These are phyloP conservation scores for Alloteropsis angusta DNA, from an alignment of 202 grass and related monocot species.

Conservation along the genomic window DNA sequence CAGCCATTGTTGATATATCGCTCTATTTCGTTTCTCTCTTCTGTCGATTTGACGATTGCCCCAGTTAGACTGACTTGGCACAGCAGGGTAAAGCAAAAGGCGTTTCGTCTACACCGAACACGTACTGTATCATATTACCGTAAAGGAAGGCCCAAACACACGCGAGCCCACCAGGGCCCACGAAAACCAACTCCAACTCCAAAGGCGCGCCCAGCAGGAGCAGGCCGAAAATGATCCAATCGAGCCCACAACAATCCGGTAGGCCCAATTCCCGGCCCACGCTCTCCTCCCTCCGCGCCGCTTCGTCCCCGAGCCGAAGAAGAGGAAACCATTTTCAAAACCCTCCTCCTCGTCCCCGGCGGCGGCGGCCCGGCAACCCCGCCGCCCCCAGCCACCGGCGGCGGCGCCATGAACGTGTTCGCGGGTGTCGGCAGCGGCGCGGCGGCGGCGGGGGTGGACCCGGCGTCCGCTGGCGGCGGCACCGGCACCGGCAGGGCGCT, in stretches of 20 bases:
- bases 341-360: not conserved
- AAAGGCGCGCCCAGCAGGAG: too few relatives aligned
- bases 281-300: not conserved
- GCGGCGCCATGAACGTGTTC: conserved; percentile 37
- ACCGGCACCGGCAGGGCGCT: conserved; percentile 13
- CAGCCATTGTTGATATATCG: too few relatives aligned
- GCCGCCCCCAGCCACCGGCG: not conserved
- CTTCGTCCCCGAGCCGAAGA: not conserved
- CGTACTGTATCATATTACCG: too few relatives aligned
- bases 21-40: too few relatives aligned
- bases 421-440: conserved; percentile 12
- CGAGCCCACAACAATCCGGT: not conserved
- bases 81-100: too few relatives aligned
- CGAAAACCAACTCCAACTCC: too few relatives aligned
- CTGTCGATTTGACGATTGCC: too few relatives aligned
- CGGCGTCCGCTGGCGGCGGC: not conserved
- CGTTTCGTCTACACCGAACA: too few relatives aligned
- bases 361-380: not conserved
- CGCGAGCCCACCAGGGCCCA: too few relatives aligned
- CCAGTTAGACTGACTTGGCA: too few relatives aligned
- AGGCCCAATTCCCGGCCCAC: not conserved
- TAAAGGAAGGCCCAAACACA: too few relatives aligned
- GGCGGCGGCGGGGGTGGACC: conserved; percentile 25
- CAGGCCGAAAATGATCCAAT: not conserved
- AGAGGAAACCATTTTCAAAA: not conserved